These are phyloP conservation scores for Coprinopsis cinerea DNA, from an alignment of 768 basidiomycete genomes.

Conservation along the genomic window DNA sequence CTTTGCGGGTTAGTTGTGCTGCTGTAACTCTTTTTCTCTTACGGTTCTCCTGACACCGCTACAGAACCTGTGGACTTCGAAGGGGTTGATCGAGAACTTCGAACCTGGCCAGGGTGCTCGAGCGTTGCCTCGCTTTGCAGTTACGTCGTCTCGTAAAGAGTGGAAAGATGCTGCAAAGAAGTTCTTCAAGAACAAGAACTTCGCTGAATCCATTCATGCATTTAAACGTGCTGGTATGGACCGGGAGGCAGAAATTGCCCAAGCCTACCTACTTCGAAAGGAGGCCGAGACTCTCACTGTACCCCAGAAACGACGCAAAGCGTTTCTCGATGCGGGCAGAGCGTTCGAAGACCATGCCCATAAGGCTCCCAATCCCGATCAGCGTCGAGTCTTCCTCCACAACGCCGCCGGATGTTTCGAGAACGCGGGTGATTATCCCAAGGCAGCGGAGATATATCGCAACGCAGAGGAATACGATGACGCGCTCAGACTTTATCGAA, in stretches of 20 bases:
- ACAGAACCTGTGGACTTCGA: constrained; percentile 47
- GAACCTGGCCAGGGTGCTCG: constrained; percentile 33
- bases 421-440: constrained; percentile 28
- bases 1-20: constrained; percentile 44
- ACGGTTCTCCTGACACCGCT: background rate
- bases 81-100: constrained; percentile 42
- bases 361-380: constrained; percentile 22
- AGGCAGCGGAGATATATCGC: constrained; percentile 42
- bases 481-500: constrained; percentile 14
- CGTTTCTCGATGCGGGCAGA: constrained; percentile 41
- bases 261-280: constrained; percentile 51
- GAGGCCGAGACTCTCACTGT: constrained; percentile 33
- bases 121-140: constrained; percentile 45
- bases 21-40: background rate
- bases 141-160: constrained; percentile 41
- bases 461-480: constrained; percentile 29
- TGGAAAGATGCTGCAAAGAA: constrained; percentile 30
- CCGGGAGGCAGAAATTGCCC: constrained; percentile 39
- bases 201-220: constrained; percentile 41
- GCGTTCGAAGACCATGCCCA: constrained; percentile 41
- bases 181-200: constrained; percentile 37
- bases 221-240: constrained; percentile 34
- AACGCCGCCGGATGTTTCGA: constrained; percentile 45
- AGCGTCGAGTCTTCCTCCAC: constrained; percentile 31
- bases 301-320: constrained; percentile 19